These are phyloP conservation scores for Fusarium brachygibbosum DNA, from an alignment of 2,329 filamentous ascomycete species.

Conservation along the genomic window DNA sequence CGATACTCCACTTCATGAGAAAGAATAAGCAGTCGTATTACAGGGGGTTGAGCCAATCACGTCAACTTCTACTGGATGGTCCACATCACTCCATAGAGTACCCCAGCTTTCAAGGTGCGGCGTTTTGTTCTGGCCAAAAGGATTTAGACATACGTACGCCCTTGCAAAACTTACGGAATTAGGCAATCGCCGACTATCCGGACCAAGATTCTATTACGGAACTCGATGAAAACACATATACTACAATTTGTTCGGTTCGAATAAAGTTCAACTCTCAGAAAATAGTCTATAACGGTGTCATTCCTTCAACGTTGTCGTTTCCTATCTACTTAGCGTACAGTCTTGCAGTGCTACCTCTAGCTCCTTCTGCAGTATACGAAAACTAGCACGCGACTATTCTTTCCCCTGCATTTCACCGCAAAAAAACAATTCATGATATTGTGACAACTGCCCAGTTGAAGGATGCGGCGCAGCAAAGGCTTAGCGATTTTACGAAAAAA, in stretches of 20 bases:
- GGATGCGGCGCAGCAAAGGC: background rate
- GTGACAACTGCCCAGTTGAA: background rate
- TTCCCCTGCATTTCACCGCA: fast-evolving
- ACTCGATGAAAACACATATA: background rate
- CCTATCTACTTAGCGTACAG: fast-evolving
- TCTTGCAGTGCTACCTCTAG: fast-evolving
- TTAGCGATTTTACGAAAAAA: background rate
- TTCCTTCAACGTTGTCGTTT: background rate
- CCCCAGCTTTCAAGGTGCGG: too few species aligned
- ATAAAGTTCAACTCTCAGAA: fast-evolving
- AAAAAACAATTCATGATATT: background rate
- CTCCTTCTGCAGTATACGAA: background rate
- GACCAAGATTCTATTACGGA: fast-evolving
- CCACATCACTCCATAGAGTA: background rate
- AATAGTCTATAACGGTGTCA: background rate
- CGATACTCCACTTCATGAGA: background rate
- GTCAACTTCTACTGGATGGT: too few species aligned
- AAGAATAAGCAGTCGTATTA: background rate
- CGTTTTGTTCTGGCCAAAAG: background rate
- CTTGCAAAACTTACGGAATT: background rate
- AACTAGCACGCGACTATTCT: too few species aligned
- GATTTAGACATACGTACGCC: background rate
- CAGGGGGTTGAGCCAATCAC: background rate
- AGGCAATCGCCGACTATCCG: background rate
- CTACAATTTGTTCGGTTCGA: too few species aligned